Base-by-base conservation (phyloP, 306 rosid species). In the Vachellia collinsii region DNA sequence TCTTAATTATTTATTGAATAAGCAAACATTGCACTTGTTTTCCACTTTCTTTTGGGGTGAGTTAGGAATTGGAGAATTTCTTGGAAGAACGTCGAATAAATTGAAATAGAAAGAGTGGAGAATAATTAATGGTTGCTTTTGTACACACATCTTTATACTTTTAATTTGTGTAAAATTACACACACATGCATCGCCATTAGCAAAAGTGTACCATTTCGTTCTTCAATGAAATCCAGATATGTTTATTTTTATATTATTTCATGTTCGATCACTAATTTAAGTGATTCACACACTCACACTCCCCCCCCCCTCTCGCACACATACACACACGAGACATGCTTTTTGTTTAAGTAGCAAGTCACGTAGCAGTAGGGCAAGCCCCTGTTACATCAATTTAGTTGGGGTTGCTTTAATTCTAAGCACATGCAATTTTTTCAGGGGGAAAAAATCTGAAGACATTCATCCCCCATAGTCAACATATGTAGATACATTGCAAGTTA, bases 61-160 rank as follows among this genome's bases (percentile, higher is more conserved):
- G 66, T 59, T 77, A 43, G 83, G 19, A 44, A 80, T 77, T 75
- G 17, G 65, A 80, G 74, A 70, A 41, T 68, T 67, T 85, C 79
- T 81, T 85, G 75, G 34, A 51, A 75, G 51, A 66, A 67, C 9
- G 77, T 56, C 63, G 72, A 77, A 83, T 87, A 86, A 86, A 61
- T 61, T 61, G 4, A 0, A 64, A 34, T 61, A 75, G 76, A 29
- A 62, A 12, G 19, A 62, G 41, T 12, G 38, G 68, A 29, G 68
- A 62, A 61, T 25, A 61, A 61, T 61, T 25, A 29, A 29, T 29
- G 34, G 34, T 4, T 23, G 23, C 10, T 61, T 61, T 61, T 22
- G n/a, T 54, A 6, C 13, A n/a, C n/a, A n/a, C n/a, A n/a, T n/a
- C n/a, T n/a, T n/a, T n/a, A n/a, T n/a, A n/a, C n/a, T n/a, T 56